phyloP scores from a whole-genome alignment of 2,329 filamentous ascomycete species.

The Neophaeococcomyces mojaviensis region DNA sequence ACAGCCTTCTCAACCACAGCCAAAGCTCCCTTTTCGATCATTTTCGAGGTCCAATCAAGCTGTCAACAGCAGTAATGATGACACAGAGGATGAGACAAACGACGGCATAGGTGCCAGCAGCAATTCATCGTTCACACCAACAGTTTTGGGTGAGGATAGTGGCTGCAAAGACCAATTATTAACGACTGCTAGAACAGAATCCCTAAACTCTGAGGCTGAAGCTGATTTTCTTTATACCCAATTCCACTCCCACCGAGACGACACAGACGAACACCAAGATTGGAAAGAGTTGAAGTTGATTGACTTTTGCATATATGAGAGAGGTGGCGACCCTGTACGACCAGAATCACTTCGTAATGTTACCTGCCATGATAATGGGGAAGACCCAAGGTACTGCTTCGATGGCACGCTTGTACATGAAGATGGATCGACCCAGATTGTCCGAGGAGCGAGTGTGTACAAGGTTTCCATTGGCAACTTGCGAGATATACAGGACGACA shows the following conservation, averaged over 20 bases:
- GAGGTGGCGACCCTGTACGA: background rate
- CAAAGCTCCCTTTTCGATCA: too few relatives aligned
- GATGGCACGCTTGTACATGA: slow-evolving; percentile 37
- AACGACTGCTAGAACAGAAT: too few relatives aligned
- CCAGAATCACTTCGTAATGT: background rate
- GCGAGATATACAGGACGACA: slow-evolving; percentile 39
- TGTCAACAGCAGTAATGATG: too few relatives aligned
- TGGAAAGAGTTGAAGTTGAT: background rate
- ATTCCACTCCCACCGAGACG: background rate
- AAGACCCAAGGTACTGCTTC: slow-evolving; percentile 21
- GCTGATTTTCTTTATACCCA: background rate
- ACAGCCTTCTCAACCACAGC: too few relatives aligned
- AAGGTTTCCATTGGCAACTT: slow-evolving; percentile 62
- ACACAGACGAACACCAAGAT: background rate
- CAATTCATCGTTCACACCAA: too few relatives aligned
- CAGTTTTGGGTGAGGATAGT: too few relatives aligned
- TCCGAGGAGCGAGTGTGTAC: slow-evolving; percentile 51
- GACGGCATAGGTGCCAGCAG: too few relatives aligned
- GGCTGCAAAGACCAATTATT: too few relatives aligned
- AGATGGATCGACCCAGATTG: slow-evolving; percentile 37
- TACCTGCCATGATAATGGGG: background rate
- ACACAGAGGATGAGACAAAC: too few relatives aligned
- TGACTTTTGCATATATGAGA: slow-evolving; percentile 24
- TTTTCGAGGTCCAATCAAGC: too few relatives aligned
- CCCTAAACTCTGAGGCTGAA: background rate